These are phyloP conservation scores for Lunasporangiospora selenospora DNA, from an alignment of 192 early-diverging fungal species.

Conservation along the genomic window DNA sequence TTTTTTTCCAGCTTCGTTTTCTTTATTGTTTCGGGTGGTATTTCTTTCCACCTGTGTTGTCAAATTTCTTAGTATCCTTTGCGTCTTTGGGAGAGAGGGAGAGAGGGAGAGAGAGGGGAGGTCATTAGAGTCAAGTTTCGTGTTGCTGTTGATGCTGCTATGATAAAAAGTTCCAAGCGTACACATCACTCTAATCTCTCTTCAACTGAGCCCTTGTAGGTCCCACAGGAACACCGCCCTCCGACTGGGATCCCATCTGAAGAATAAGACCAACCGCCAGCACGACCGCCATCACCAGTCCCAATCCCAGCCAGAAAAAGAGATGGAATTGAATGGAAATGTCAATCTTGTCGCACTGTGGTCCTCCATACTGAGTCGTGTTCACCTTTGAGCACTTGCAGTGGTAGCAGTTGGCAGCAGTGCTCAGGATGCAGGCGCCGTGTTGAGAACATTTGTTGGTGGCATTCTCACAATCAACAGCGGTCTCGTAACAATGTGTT, in stretches of 20 bases:
- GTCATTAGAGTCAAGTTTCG: no score
- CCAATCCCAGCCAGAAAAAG: conserved; percentile 40
- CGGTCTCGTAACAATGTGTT: conserved; percentile 22
- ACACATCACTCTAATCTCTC: conserved; percentile 40
- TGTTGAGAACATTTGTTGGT: conserved; percentile 33
- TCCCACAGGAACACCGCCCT: conserved; percentile 43
- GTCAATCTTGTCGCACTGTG: conserved; percentile 35
- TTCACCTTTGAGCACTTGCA: conserved; percentile 41
- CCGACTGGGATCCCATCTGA: conserved; percentile 36
- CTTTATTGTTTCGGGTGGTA: no score
- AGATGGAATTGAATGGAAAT: conserved; percentile 42
- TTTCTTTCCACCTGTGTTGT: no score
- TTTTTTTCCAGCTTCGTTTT: no score
- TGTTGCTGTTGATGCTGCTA: no score
- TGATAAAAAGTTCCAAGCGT: no score
- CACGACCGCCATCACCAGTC: conserved; percentile 14
- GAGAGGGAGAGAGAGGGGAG: no score
- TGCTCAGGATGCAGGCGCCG: conserved; percentile 25
- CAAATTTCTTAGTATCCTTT: no score
- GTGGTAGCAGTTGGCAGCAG: conserved; percentile 38
- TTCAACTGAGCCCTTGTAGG: conserved; percentile 43
- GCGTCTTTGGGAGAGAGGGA: no score
- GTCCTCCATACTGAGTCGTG: conserved; percentile 34
- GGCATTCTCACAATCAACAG: conserved; percentile 29
- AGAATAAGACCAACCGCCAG: conserved; percentile 31